Percentiles rank a stretch among this genome's conserved stretches.
These are phyloP conservation scores for Trichosanthes truncata DNA, from an alignment of 306 rosid species.

Conservation along the genomic window DNA sequence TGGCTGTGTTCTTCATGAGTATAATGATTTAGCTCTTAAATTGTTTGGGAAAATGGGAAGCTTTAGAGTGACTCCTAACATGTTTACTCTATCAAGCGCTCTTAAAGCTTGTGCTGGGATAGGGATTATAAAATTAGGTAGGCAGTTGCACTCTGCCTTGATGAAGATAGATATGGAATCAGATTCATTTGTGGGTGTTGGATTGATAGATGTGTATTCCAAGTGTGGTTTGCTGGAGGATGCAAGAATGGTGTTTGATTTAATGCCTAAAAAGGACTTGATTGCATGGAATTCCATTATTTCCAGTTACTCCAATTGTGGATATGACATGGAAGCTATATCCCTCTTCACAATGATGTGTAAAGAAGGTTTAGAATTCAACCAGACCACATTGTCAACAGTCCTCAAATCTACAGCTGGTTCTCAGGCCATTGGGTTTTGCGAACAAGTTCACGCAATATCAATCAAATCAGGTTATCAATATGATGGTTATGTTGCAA, in stretches of 20 bases:
- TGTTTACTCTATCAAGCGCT: constrained; percentile 71
- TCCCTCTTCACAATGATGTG: constrained; percentile 40
- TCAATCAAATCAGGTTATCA: constrained; percentile 64
- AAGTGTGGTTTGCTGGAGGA: constrained; percentile 55
- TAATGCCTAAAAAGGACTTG: constrained; percentile 46
- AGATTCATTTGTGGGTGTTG: constrained; percentile 59
- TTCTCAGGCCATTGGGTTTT: constrained; percentile 37
- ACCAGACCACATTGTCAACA: constrained; percentile 66
- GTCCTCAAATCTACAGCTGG: constrained; percentile 71
- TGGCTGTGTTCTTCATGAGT: constrained; percentile 68
- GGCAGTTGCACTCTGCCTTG: constrained; percentile 60
- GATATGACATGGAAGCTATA: constrained; percentile 52
- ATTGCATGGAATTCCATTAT: constrained; percentile 75
- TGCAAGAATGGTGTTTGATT: constrained; percentile 55
- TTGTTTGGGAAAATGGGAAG: constrained; percentile 41
- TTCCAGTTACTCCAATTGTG: constrained; percentile 55
- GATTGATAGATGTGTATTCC: constrained; percentile 73
- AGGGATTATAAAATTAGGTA: constrained; percentile 50
- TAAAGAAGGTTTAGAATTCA: constrained; percentile 46
- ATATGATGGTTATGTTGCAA: constrained; percentile 52
- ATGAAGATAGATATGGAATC: constrained; percentile 48
- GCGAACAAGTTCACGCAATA: constrained; percentile 58
- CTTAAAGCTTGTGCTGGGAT: constrained; percentile 67
- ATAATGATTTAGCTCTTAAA: constrained; percentile 39
- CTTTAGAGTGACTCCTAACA: constrained; percentile 39